Conservation (phyloP, 345 rosid genomes). For the Eucalyptus marginata region DNA sequence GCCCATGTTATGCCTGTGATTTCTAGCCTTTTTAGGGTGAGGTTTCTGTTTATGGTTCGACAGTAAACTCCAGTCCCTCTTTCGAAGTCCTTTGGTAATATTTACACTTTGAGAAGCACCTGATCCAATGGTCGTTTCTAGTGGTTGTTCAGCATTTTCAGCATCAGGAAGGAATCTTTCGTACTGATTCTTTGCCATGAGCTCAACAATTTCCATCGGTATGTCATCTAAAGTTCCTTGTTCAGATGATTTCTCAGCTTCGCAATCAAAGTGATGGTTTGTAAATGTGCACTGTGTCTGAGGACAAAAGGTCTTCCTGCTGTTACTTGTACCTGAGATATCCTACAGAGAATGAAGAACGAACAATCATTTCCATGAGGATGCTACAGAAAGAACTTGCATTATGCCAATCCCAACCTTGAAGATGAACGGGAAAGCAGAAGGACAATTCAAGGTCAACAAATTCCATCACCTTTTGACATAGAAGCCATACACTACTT, state of each 20-base stretch:
- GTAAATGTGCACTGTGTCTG: background rate
- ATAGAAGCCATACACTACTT: background rate
- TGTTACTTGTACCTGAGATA: background rate
- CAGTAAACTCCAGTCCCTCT: background rate
- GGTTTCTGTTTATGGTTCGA: background rate
- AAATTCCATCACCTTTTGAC: background rate
- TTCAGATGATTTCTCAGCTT: conserved; percentile 11
- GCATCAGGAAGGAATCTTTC: conserved; percentile 69
- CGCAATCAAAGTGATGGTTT: background rate
- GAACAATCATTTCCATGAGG: background rate
- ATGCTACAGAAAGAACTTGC: background rate
- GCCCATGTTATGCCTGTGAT: background rate
- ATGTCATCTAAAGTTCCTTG: conserved; percentile 51
- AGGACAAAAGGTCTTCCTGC: background rate
- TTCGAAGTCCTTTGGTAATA: background rate
- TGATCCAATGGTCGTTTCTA: background rate
- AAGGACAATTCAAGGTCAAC: background rate
- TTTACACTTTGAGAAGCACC: background rate
- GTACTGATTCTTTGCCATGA: conserved; percentile 73
- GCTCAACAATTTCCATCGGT: conserved; percentile 84
- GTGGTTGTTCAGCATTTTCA: conserved; percentile 14
- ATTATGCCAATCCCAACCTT: background rate
- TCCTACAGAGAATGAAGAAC: background rate
- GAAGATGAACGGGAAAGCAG: background rate
- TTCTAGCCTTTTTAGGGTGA: background rate